Evolutionary conservation across 176 grass and related monocot genomes (phyloP).

Genomic region (Aegilops longissima): DNA sequence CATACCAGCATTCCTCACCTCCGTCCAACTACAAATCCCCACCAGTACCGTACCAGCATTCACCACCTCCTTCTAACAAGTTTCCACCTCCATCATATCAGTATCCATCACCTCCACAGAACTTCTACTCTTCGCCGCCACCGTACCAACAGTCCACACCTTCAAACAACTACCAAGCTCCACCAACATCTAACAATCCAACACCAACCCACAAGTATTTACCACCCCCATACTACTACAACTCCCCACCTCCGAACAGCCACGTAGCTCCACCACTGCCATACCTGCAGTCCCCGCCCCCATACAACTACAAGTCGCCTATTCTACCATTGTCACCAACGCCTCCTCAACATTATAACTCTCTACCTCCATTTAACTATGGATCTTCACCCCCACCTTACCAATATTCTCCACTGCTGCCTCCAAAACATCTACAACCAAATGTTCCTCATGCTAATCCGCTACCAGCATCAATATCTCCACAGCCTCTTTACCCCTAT

Average conservation of each 20-base stretch:
- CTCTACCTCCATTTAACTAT: conserved; percentile 42
- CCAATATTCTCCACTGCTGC: conserved; percentile 28
- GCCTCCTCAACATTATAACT: conserved; percentile 21
- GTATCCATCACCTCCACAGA: conserved; percentile 39
- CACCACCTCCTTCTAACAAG: conserved; percentile 26
- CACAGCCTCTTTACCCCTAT: conserved; percentile 33
- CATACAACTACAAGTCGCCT: conserved; percentile 35
- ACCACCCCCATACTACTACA: conserved; percentile 54
- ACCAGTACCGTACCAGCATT: conserved; percentile 28
- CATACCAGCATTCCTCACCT: conserved; percentile 39
- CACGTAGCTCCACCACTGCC: conserved; percentile 20
- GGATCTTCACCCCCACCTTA: conserved; percentile 35
- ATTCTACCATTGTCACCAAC: conserved; percentile 23
- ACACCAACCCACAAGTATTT: conserved; percentile 26
- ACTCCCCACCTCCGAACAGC: conserved; percentile 31
- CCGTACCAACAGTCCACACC: conserved; percentile 25
- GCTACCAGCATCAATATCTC: conserved; percentile 27
- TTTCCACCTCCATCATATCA: conserved; percentile 35
- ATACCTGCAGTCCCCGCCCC: conserved; percentile 36
- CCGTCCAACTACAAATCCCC: conserved; percentile 37
- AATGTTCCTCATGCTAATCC: conserved; percentile 28
- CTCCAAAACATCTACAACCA: conserved; percentile 37
- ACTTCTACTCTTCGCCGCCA: conserved; percentile 26
- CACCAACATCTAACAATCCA: conserved; percentile 20
- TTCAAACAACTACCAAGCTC: conserved; percentile 36